Evolutionary conservation across 257 asterid species (phyloP).

Genomic region (Schizonepeta tenuifolia): DNA sequence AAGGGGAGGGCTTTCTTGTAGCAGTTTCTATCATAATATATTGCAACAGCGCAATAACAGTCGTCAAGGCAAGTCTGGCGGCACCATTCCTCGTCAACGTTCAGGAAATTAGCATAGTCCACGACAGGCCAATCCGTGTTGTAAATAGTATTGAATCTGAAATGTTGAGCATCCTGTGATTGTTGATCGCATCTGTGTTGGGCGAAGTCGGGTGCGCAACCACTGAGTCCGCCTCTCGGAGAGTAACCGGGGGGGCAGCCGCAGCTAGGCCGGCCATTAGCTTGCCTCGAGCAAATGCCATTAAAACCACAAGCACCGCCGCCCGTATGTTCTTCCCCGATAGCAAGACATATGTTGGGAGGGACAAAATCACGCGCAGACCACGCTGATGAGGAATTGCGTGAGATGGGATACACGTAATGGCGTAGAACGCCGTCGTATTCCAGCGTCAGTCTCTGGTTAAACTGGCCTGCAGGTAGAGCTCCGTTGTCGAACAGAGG

Average conservation of each 20-base stretch:
- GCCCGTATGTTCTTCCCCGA: neutral
- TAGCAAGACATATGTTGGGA: neutral
- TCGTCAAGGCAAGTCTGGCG: neutral
- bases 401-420: neutral
- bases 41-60: neutral
- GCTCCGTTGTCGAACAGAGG: constrained; percentile 25
- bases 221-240: neutral
- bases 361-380: neutral
- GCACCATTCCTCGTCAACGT: neutral
- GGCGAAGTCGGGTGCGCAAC: neutral
- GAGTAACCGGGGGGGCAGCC: neutral
- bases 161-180: neutral
- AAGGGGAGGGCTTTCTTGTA: neutral
- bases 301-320: no score
- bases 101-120: neutral
- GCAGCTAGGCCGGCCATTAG: neutral
- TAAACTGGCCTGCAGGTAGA: neutral
- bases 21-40: neutral
- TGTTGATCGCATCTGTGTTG: neutral
- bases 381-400: neutral
- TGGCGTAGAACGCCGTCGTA: constrained; percentile 5
- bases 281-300: neutral
- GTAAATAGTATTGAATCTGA: neutral
- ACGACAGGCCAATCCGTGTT: neutral
- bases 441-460: constrained; percentile 39